A percentile compares a stretch with the other conserved stretches of the same genome.
These are phyloP conservation scores for Neonectria magnoliae DNA, from an alignment of 2,329 filamentous ascomycete genomes.

Conservation along the genomic window DNA sequence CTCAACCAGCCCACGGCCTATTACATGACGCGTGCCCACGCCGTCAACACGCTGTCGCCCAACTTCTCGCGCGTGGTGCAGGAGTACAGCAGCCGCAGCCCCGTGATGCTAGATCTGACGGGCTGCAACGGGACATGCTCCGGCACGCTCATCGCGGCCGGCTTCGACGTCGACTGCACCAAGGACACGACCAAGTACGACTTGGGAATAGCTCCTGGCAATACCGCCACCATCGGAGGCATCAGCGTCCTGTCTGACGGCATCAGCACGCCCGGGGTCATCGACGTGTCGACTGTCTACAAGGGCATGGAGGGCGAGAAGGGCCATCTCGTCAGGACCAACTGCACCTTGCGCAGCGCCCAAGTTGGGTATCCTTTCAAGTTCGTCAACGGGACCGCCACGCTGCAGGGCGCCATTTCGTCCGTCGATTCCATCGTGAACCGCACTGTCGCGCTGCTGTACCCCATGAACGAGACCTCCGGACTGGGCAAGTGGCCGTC, in stretches of 20 bases:
- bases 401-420: not conserved
- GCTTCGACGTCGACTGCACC: constrained; percentile 14
- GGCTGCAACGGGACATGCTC: constrained; percentile 13
- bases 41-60: constrained; percentile 4
- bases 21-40: constrained; percentile 12
- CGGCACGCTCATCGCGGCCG: constrained; percentile 10
- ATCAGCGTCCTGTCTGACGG: constrained; percentile 1
- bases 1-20: constrained; percentile 14
- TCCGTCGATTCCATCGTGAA: not conserved
- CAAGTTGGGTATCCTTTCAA: constrained; percentile 10
- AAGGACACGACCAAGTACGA: not conserved
- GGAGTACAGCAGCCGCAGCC: constrained; percentile 1
- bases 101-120: not conserved
- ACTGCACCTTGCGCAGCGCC: constrained; percentile 15
- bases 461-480: not conserved
- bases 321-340: constrained; percentile 10
- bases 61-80: constrained; percentile 16
- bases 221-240: constrained; percentile 2
- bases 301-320: not conserved
- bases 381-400: constrained; percentile 8
- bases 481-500: constrained; percentile 4
- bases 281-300: constrained; percentile 6
- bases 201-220: not conserved
- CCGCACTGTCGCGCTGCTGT: not conserved
- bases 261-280: not conserved